Conservation (phyloP, 2,329 filamentous ascomycete species). For the Colletotrichum tofieldiae region DNA sequence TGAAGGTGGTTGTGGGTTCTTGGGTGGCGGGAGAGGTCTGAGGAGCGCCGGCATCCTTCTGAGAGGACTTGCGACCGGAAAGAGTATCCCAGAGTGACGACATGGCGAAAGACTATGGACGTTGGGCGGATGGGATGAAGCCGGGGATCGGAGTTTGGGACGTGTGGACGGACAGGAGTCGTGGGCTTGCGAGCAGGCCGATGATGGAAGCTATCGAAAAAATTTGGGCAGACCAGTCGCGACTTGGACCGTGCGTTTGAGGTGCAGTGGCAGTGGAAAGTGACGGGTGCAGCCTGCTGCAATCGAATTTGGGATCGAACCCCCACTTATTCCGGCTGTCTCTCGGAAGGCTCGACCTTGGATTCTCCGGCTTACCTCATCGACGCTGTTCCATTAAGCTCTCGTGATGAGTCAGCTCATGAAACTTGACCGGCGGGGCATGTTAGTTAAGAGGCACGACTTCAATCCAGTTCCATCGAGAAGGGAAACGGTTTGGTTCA, state of each 20-base stretch:
- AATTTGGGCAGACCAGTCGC: constrained; percentile 44
- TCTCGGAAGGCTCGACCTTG: constrained; percentile 17
- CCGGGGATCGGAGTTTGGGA: constrained; percentile 35
- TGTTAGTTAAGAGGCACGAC: not conserved
- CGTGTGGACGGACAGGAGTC: constrained; percentile 16
- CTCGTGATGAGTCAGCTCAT: constrained; percentile 4
- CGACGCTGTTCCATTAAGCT: constrained; percentile 10
- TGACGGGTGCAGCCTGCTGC: constrained; percentile 30
- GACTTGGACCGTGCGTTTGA: constrained; percentile 44
- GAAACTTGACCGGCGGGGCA: not conserved
- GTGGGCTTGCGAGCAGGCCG: constrained; percentile 35
- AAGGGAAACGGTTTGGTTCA: not conserved
- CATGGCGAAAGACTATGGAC: constrained; percentile 56
- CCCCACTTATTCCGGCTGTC: constrained; percentile 35
- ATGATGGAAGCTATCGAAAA: constrained; percentile 44
- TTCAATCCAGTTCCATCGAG: not conserved
- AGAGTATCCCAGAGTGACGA: constrained; percentile 74
- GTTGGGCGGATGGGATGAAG: constrained; percentile 28
- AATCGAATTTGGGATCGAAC: constrained; percentile 15
- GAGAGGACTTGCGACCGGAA: constrained; percentile 69
- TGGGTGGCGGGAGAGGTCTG: constrained; percentile 54
- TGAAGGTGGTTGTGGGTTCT: constrained; percentile 66
- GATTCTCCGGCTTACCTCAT: constrained; percentile 32
- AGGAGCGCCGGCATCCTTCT: constrained; percentile 50
- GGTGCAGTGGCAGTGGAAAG: constrained; percentile 9